Conservation (phyloP, 2,329 filamentous ascomycete species). For the Tolypocladium paradoxum region DNA sequence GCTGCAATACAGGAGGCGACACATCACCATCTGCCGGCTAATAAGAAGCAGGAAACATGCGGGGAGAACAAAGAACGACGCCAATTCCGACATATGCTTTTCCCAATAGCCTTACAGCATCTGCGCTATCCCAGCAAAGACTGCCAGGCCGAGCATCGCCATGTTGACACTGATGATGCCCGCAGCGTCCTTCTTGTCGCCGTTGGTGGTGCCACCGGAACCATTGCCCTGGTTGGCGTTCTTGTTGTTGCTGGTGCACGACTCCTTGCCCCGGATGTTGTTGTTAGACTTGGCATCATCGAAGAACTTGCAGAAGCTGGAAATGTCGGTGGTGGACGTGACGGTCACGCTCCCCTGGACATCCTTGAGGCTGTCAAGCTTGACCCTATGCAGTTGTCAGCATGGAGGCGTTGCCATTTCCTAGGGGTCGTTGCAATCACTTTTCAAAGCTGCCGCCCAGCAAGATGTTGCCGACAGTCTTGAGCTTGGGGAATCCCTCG, state of each 20-base stretch:
- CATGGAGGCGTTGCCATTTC: background rate
- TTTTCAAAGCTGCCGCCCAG: slow-evolving; percentile 73
- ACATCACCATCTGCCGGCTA: slow-evolving; percentile 23
- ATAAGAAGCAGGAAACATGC: slow-evolving; percentile 22
- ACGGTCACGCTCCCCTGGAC: slow-evolving; percentile 65
- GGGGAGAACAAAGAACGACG: slow-evolving; percentile 23
- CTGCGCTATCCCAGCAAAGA: slow-evolving; percentile 36
- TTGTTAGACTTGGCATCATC: slow-evolving; percentile 27
- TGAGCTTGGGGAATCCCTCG: slow-evolving; percentile 56
- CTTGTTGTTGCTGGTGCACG: slow-evolving; percentile 40
- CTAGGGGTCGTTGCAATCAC: slow-evolving; percentile 41
- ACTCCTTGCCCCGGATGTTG: slow-evolving; percentile 30
- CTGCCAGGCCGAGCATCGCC: slow-evolving; percentile 34
- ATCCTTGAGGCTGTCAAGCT: slow-evolving; percentile 54
- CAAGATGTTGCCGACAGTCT: slow-evolving; percentile 70
- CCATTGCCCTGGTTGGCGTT: slow-evolving; percentile 38
- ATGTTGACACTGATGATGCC: slow-evolving; percentile 35
- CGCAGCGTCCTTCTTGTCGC: slow-evolving; percentile 27
- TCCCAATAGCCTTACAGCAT: slow-evolving; percentile 33
- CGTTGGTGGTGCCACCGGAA: slow-evolving; percentile 12
- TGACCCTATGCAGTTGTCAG: slow-evolving; percentile 42
- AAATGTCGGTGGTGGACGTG: slow-evolving; percentile 53
- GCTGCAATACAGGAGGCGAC: slow-evolving; percentile 16
- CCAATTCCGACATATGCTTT: slow-evolving; percentile 21
- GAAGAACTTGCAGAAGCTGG: slow-evolving; percentile 42